Percentiles rank a stretch among this genome's conserved stretches.
Conservation (phyloP, 2,329 filamentous ascomycete genomes). For the Elsinoe australis region DNA sequence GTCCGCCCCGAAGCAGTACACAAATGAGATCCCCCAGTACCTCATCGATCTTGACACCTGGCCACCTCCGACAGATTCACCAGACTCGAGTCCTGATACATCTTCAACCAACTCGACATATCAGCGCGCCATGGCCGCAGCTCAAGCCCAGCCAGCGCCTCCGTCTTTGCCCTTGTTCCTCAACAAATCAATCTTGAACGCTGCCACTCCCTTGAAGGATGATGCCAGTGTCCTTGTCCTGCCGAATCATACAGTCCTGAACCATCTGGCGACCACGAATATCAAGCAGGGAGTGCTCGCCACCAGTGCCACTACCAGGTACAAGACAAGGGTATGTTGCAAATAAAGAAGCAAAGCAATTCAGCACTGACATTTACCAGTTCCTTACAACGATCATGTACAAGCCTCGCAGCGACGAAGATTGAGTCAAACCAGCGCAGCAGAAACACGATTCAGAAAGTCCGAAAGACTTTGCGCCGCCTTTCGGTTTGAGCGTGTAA, state of each 20-base stretch:
- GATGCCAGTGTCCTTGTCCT: slow-evolving; percentile 95
- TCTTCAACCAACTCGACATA: slow-evolving; percentile 56
- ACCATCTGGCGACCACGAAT: slow-evolving; percentile 93
- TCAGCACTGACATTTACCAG: no score
- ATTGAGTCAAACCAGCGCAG: background rate
- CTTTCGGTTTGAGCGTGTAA: no score
- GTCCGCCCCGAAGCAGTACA: slow-evolving; percentile 46
- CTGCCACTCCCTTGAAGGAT: slow-evolving; percentile 85
- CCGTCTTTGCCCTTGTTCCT: slow-evolving; percentile 84
- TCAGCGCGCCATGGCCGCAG: slow-evolving; percentile 64
- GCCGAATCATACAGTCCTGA: slow-evolving; percentile 94
- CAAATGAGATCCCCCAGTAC: slow-evolving; percentile 70
- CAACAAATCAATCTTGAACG: slow-evolving; percentile 89
- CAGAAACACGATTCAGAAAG: no score
- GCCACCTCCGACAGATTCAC: slow-evolving; percentile 37
- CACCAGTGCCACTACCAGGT: slow-evolving; percentile 93
- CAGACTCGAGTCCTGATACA: slow-evolving; percentile 5
- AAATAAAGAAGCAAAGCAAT: no score
- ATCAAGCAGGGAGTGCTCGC: slow-evolving; percentile 95
- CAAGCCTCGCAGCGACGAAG: slow-evolving; percentile 62
- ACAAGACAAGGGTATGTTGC: slow-evolving; percentile 72
- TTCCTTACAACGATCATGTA: slow-evolving; percentile 98
- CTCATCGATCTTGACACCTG: slow-evolving; percentile 70
- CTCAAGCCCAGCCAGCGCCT: slow-evolving; percentile 72
- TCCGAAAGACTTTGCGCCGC: no score